phyloP scores from a whole-genome alignment of 306 rosid genomes.

The Cicer chorassanicum region DNA sequence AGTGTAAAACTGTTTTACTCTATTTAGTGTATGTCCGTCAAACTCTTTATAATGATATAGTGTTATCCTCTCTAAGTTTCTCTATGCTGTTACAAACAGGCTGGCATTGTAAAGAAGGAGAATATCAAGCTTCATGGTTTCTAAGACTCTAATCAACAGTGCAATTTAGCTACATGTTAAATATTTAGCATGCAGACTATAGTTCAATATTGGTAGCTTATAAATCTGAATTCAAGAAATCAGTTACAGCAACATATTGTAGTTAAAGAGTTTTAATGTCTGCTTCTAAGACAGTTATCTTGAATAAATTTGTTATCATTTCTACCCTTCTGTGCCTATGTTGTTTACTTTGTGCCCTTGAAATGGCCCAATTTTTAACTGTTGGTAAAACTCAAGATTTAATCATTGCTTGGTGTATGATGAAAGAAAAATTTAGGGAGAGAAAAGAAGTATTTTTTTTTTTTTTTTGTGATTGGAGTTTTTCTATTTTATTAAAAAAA shows the following conservation, averaged over 20 bases:
- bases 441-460: too few species aligned
- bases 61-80: neutral
- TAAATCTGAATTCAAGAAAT: slow-evolving; percentile 46
- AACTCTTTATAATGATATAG: neutral
- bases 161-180: slow-evolving; percentile 41
- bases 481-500: too few species aligned
- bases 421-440: too few species aligned
- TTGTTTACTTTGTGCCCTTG: slow-evolving; percentile 19
- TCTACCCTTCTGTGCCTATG: slow-evolving; percentile 12
- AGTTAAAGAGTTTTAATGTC: slow-evolving; percentile 41
- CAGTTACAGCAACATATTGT: slow-evolving; percentile 28
- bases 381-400: neutral
- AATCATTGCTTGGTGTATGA: neutral
- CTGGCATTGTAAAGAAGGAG: slow-evolving; percentile 70
- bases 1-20: too few species aligned
- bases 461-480: too few species aligned
- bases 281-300: slow-evolving; percentile 30
- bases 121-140: slow-evolving; percentile 69
- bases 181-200: slow-evolving; percentile 23
- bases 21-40: too few species aligned
- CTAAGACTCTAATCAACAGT: slow-evolving; percentile 36
- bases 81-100: slow-evolving; percentile 48
- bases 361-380: neutral
- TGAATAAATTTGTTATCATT: slow-evolving; percentile 47
- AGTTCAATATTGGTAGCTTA: slow-evolving; percentile 36